phyloP scores from a whole-genome alignment of 331 rosid species.

The Phaseolus coccineus region DNA sequence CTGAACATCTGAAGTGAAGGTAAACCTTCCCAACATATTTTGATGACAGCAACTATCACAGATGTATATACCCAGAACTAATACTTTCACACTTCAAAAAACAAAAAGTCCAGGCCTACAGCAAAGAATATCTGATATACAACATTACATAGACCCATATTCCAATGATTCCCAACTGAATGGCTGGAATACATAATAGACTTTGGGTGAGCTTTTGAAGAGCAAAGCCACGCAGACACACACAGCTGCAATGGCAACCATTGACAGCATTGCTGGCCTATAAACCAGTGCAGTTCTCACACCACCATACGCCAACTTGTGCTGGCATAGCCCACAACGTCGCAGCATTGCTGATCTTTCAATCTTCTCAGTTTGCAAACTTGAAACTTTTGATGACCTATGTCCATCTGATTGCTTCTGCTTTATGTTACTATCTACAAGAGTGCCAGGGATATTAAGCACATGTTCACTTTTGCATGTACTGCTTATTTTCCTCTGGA shows the following conservation, averaged over 20 bases:
- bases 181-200: conserved; percentile 75
- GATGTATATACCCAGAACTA: conserved; percentile 40
- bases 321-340: conserved; percentile 64
- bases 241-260: conserved; percentile 93
- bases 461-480: conserved; percentile 54
- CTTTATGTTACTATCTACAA: conserved; percentile 54
- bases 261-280: conserved; percentile 90
- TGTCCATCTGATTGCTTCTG: conserved; percentile 55
- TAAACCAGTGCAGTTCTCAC: conserved; percentile 65
- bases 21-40: conserved; percentile 25
- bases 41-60: conserved; percentile 6
- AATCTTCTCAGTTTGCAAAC: conserved; percentile 59
- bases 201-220: conserved; percentile 92
- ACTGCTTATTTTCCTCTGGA: conserved; percentile 69
- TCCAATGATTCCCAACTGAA: conserved; percentile 89
- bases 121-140: conserved; percentile 31
- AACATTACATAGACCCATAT: conserved; percentile 71
- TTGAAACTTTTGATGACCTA: conserved; percentile 53
- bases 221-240: conserved; percentile 98
- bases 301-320: conserved; percentile 54
- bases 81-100: conserved; percentile 28
- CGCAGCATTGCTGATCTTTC: conserved; percentile 36
- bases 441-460: conserved; percentile 69
- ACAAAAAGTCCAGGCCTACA: conserved; percentile 25
- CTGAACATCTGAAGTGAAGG: conserved; percentile 25